Evolutionary conservation across 768 basidiomycete species (phyloP).

Genomic region (Leccinum rimulosum): DNA sequence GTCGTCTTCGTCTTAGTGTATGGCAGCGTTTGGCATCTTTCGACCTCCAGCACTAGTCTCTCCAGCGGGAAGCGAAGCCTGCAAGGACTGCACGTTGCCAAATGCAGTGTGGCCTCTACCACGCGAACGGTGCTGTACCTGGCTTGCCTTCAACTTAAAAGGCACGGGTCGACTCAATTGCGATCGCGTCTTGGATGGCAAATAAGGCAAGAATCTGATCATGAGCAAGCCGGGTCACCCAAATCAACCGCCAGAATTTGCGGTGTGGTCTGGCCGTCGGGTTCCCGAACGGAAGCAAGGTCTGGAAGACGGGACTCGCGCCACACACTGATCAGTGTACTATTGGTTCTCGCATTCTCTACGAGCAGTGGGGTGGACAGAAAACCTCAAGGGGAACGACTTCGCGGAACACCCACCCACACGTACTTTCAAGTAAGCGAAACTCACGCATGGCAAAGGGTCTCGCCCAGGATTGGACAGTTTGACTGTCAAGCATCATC

Average conservation of each 20-base stretch:
- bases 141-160: no score
- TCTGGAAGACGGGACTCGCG: not conserved
- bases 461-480: not conserved
- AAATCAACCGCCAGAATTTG: not conserved
- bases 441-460: not conserved
- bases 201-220: not conserved
- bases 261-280: not conserved
- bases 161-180: not conserved
- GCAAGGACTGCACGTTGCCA: no score
- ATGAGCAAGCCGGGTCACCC: not conserved
- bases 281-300: not conserved
- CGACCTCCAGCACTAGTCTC: no score
- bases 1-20: no score
- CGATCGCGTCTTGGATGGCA: not conserved
- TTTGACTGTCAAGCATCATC: not conserved
- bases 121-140: no score
- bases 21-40: no score
- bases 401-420: not conserved
- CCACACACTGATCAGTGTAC: not conserved
- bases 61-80: no score
- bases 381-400: not conserved
- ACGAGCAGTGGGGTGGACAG: not conserved
- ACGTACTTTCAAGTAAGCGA: not conserved
- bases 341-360: not conserved
- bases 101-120: no score